Conservation (phyloP, 768 basidiomycete species). For the Candolleomyces eurysporus region DNA sequence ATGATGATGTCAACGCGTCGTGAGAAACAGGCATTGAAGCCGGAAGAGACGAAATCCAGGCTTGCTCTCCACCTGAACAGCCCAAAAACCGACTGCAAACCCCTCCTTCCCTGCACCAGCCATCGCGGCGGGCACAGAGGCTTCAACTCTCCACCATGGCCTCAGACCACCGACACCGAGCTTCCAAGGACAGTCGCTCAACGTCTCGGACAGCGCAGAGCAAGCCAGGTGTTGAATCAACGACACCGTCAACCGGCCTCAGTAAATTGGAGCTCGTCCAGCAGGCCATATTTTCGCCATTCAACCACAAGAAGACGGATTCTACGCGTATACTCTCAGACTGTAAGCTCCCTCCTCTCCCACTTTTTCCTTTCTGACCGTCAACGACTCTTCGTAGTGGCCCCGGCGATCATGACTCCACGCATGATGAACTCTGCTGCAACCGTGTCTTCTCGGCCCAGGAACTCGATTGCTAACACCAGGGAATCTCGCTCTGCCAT, state of each 20-base stretch:
- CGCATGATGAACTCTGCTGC: constrained; percentile 72
- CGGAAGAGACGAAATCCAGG: not conserved
- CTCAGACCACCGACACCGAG: not conserved
- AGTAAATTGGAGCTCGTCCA: constrained; percentile 63
- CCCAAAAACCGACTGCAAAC: no score
- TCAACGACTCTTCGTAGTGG: constrained; percentile 46
- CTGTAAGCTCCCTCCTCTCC: constrained; percentile 43
- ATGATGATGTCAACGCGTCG: not conserved
- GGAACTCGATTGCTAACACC: constrained; percentile 30
- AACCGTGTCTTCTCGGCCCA: constrained; percentile 57
- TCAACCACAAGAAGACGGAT: constrained; percentile 64
- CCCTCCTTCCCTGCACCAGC: not conserved
- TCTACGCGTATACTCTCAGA: constrained; percentile 74
- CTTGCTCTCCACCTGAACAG: no score
- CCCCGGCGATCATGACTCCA: constrained; percentile 89
- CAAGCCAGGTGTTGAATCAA: not conserved
- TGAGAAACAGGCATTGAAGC: not conserved
- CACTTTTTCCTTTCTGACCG: constrained; percentile 3
- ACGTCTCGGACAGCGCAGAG: not conserved
- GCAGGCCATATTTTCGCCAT: constrained; percentile 70
- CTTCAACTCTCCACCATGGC: not conserved
- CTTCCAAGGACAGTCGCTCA: not conserved
- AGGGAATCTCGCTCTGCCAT: constrained; percentile 40
- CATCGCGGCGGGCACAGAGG: not conserved
- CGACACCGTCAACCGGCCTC: constrained; percentile 26